Evolutionary conservation across 2,329 filamentous ascomycete species (phyloP), one percentile per base, ranked within the genome.

Genomic region (Bretziella fagacearum): DNA sequence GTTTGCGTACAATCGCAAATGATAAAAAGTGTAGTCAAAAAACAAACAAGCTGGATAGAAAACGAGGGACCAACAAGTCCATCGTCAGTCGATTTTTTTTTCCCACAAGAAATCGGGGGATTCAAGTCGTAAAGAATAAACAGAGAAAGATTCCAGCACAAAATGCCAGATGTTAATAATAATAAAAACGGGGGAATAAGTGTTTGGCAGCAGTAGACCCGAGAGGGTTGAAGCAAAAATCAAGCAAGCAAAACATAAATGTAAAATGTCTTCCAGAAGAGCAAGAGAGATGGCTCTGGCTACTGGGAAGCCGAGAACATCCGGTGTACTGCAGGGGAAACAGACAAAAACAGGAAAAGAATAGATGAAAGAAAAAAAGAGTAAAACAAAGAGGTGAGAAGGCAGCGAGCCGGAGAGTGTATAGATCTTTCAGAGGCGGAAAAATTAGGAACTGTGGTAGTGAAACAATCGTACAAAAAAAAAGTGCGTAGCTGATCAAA

Each of bases 311-410:
- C 37, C n/a, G 26, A 8, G 11, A 17, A 27, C 32, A 39, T 23
- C 26, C 13, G 23, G 7, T 8, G 20, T 39, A 25, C 35, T 39
- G 35, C 35, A 22, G 18, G 35, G 7, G 15, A 46, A 50, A 42
- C 17, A 32, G 45, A 44, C 47, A 52, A 47, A 35, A 49, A 51
- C 42, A 50, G 46, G 47, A 39, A 48, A 52, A 52, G 51, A 39
- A 39, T 20, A 13, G 13, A 39, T 20, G 15, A 59, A 63, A 60
- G 57, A 58, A 36, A 53, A 52, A 53, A 54, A 57, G 55, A 43
- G 33, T 33, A 35, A 52, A 50, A 52, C 53, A 56, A 56, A 43
- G 33, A 37, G 32, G 32, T 52, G 54, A 54, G 55, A 48, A 54
- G 47, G 53, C 56, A 54, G 35, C 45, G 47, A 46, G 40, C 41